Evolutionary conservation across 148 eudicot genomes (phyloP).

Genomic region (Hydrangea macrophylla): DNA sequence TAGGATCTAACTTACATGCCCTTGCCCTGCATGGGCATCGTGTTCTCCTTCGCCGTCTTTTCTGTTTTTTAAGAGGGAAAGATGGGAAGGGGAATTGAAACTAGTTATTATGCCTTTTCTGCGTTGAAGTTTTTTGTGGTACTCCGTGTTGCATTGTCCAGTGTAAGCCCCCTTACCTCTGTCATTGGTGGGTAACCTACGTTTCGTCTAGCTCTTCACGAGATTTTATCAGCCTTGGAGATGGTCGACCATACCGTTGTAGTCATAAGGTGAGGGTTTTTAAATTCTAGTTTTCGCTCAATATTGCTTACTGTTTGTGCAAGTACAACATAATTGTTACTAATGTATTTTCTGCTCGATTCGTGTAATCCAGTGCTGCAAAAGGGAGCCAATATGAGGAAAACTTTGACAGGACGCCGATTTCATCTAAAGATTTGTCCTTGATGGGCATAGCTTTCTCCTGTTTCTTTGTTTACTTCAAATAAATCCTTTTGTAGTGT

Average conservation of each 20-base stretch:
- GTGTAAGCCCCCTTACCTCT: background rate
- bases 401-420: conserved; percentile 10
- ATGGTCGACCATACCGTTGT: conserved; percentile 27
- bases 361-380: background rate
- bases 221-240: conserved; percentile 13
- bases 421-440: conserved; percentile 10
- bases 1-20: conserved; percentile 28
- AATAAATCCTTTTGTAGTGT: background rate
- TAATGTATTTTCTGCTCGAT: background rate
- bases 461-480: background rate
- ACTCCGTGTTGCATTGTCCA: conserved; percentile 12
- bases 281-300: background rate
- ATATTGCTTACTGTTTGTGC: background rate
- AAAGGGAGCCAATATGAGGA: conserved; percentile 7
- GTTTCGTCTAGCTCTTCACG: conserved; percentile 3
- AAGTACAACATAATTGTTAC: background rate
- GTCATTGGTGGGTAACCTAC: conserved; percentile 1
- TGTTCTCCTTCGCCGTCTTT: conserved; percentile 34
- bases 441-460: background rate
- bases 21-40: conserved; percentile 15
- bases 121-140: background rate
- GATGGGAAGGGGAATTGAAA: conserved; percentile 36
- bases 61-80: conserved; percentile 60
- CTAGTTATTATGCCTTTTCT: conserved; percentile 7
- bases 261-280: conserved; percentile 25